phyloP scores from a whole-genome alignment of 495 filamentous ascomycete species.

The Rhypophila decipiens region DNA sequence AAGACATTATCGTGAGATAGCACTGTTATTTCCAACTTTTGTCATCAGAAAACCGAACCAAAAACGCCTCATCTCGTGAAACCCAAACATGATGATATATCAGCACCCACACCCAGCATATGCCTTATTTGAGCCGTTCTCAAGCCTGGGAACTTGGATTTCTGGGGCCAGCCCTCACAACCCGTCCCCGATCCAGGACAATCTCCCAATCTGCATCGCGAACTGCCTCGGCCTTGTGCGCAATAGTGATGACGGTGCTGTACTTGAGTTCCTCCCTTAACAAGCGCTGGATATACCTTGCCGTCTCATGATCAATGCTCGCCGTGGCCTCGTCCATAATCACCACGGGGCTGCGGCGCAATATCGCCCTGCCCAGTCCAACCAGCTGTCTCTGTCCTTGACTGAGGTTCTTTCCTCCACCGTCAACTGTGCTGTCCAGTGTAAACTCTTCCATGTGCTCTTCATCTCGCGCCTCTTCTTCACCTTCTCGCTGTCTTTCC shows the following conservation, averaged over 20 bases:
- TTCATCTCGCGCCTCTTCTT: no score
- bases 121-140: no score
- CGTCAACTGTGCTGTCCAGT: conserved; percentile 42
- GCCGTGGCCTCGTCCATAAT: conserved; percentile 82
- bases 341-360: conserved; percentile 53
- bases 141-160: no score
- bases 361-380: conserved; percentile 51
- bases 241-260: conserved; percentile 83
- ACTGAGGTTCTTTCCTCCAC: conserved; percentile 54
- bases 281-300: conserved; percentile 69
- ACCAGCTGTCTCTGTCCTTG: conserved; percentile 59
- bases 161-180: conserved; percentile 26
- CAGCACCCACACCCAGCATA: no score
- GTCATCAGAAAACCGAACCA: no score
- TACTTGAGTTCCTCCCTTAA: conserved; percentile 65
- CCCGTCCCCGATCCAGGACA: conserved; percentile 59
- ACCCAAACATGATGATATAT: no score
- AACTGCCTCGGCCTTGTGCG: conserved; percentile 77
- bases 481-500: no score
- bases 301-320: conserved; percentile 72
- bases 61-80: no score
- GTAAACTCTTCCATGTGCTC: conserved; percentile 24
- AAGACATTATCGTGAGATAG: no score
- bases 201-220: conserved; percentile 68
- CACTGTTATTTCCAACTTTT: no score